These are phyloP conservation scores for Cladosporium velox DNA, from an alignment of 2,329 filamentous ascomycete genomes.

Conservation along the genomic window DNA sequence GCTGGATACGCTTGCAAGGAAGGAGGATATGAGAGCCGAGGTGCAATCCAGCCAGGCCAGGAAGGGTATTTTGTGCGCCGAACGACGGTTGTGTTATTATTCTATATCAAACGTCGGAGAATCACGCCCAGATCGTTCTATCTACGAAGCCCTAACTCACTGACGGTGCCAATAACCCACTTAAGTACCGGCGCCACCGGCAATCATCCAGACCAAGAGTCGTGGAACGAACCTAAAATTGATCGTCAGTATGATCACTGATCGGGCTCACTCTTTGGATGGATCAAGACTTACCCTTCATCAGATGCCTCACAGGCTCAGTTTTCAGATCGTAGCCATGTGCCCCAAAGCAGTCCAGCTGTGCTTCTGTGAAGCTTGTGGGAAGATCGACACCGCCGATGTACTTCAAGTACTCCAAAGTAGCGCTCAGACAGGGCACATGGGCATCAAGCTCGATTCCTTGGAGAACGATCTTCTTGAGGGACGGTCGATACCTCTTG, in stretches of 20 bases:
- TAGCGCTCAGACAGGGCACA: constrained; percentile 56
- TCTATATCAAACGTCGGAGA: neutral
- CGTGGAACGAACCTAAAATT: constrained; percentile 45
- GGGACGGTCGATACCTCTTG: constrained; percentile 37
- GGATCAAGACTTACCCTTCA: constrained; percentile 41
- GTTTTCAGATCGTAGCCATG: constrained; percentile 55
- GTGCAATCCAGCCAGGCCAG: neutral
- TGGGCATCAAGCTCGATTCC: constrained; percentile 53
- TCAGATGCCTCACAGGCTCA: constrained; percentile 48
- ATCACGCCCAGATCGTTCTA: neutral
- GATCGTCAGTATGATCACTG: neutral
- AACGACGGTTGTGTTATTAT: neutral
- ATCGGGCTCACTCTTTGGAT: neutral
- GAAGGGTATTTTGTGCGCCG: neutral
- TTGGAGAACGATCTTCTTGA: constrained; percentile 54
- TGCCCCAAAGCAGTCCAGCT: constrained; percentile 63
- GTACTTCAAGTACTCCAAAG: constrained; percentile 62
- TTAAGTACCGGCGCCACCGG: neutral
- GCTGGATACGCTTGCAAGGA: neutral
- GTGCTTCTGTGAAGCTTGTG: constrained; percentile 62
- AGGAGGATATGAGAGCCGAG: neutral
- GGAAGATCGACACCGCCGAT: constrained; percentile 53
- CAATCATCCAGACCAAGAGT: constrained; percentile 48
- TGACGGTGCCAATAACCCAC: neutral
- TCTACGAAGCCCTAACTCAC: neutral